A percentile compares a stretch with the other conserved stretches of the same genome.
These are phyloP conservation scores for Neonectria punicea DNA, from an alignment of 2,329 filamentous ascomycete genomes.

Conservation along the genomic window DNA sequence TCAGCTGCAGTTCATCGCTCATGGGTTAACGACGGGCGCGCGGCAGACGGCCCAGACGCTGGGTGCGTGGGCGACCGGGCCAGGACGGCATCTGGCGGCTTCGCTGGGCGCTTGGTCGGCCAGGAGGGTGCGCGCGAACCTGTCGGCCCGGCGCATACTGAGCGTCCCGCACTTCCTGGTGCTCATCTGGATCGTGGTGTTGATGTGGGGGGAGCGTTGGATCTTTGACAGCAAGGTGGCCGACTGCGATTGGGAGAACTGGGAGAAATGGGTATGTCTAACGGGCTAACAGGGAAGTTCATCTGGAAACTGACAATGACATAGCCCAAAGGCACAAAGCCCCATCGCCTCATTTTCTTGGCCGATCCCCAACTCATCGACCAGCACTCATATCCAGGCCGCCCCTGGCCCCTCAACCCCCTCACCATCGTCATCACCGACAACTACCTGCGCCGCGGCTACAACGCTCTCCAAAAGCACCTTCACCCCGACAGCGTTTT, in stretches of 20 bases:
- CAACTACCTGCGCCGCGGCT: conserved; percentile 87
- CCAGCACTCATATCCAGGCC: conserved; percentile 91
- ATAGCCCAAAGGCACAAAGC: conserved; percentile 80
- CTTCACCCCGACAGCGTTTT: conserved; percentile 88
- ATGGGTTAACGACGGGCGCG: conserved; percentile 36
- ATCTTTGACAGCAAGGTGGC: conserved; percentile 77
- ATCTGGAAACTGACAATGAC: conserved; percentile 31
- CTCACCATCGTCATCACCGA: conserved; percentile 76
- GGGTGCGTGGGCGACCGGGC: conserved; percentile 56
- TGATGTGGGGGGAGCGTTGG: conserved; percentile 88
- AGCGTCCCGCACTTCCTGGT: conserved; percentile 76
- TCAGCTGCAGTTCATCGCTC: conserved; percentile 35
- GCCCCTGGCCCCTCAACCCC: conserved; percentile 69
- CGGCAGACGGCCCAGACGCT: conserved; percentile 45
- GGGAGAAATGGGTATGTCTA: conserved; percentile 88
- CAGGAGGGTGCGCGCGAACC: conserved; percentile 52
- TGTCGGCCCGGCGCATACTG: conserved; percentile 62
- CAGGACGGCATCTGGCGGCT: conserved; percentile 51
- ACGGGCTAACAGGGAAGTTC: not conserved
- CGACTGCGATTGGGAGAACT: conserved; percentile 82
- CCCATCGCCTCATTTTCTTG: conserved; percentile 85
- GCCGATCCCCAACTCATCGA: conserved; percentile 94
- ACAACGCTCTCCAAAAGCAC: conserved; percentile 77
- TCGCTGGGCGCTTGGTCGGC: conserved; percentile 43
- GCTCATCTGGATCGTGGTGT: conserved; percentile 76